Conservation (phyloP, 345 rosid species). For the Rhizophora apiculata region DNA sequence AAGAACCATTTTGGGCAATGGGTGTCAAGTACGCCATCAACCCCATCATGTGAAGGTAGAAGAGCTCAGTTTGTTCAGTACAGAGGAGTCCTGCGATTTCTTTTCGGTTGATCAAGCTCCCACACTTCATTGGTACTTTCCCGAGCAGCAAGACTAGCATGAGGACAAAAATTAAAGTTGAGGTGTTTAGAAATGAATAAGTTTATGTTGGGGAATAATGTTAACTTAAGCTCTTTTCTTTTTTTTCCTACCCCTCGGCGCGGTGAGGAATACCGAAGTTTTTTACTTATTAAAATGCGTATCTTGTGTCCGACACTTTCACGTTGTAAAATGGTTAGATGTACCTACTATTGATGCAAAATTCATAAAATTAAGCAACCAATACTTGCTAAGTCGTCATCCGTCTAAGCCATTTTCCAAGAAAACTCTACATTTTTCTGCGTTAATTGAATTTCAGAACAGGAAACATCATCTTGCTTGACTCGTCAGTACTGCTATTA, state of each 20-base stretch:
- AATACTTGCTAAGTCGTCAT: too few species aligned
- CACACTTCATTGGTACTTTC: constrained; percentile 47
- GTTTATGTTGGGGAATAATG: constrained; percentile 7
- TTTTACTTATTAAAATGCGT: not conserved
- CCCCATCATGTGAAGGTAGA: constrained; percentile 38
- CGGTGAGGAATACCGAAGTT: not conserved
- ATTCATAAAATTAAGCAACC: too few species aligned
- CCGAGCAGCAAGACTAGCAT: constrained; percentile 23
- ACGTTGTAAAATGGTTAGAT: too few species aligned
- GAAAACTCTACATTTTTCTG: too few species aligned
- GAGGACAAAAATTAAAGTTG: not conserved
- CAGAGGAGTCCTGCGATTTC: constrained; percentile 53
- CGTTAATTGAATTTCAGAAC: too few species aligned
- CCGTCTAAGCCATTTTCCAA: too few species aligned
- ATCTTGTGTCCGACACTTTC: not conserved
- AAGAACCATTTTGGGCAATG: constrained; percentile 20
- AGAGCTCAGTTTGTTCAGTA: constrained; percentile 33
- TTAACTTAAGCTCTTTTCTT: constrained; percentile 14
- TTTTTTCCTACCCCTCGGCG: not conserved
- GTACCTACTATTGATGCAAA: too few species aligned
- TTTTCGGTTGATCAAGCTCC: constrained; percentile 66
- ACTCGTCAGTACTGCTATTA: too few species aligned
- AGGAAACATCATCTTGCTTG: too few species aligned
- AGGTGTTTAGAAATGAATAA: constrained; percentile 2
- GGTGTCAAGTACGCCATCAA: constrained; percentile 12